Evolutionary conservation across 495 filamentous ascomycete species (phyloP), one percentile per base, ranked within the genome.

Genomic region (Pyrenula massariospora): DNA sequence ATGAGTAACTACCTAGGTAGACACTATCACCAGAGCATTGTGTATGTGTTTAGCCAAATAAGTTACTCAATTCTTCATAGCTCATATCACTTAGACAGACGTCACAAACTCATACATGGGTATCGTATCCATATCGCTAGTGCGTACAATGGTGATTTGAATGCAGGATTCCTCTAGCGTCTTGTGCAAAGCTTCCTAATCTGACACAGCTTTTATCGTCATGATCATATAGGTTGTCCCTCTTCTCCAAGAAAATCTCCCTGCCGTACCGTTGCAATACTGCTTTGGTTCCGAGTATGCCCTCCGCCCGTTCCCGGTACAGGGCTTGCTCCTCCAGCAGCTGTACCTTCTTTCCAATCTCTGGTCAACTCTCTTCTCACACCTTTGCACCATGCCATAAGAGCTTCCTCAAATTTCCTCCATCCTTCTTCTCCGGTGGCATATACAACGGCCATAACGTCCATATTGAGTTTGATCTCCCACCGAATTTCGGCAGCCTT

Each of bases 401-500:
- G 72, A 20, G 89, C 89, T 22, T 77, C 75, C 61, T 96, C 90
- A 62, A 96, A 91, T 47, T 84, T 78, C 57, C 73, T 73, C 89
- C 89, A 95, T 11, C 86, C 84, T 53, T 75, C 73, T 15, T 74
- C 73, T 54, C 80, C 77, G n/a, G 65, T 74, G 53, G 75, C 78
- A 58, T 91, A 82, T 3, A 95, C 91, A 12, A 97, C 84, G 11
- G 83, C 88, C 74, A 91, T 85, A 22, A 90, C 89, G 64, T 95
- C 88, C 55, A 95, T 77, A 62, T 88, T 83, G 55, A 96, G 75
- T 58, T 88, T 81, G 20, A 89, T 80, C 70, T 97, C 94, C 88
- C 91, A 98, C 22, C 93, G 81, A 53, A 97, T 77, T 70, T 97
- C 89, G 3, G 91, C 89, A 20, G 94, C 94, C 70, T 98, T 98